Evolutionary conservation across 306 rosid species (phyloP).

Genomic region (Senna siamea): DNA sequence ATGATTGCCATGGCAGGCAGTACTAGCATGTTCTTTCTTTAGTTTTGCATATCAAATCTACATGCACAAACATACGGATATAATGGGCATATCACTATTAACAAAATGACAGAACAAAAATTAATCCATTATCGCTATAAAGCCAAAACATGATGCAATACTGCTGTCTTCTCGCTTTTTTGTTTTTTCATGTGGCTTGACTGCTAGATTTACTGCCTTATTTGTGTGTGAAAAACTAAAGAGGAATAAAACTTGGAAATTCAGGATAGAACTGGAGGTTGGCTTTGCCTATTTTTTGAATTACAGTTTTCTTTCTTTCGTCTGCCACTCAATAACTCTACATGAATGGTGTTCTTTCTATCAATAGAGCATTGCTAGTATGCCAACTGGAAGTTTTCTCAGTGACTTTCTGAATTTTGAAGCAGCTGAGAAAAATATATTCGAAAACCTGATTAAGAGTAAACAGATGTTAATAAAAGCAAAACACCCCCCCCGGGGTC

Average conservation of each 20-base stretch:
- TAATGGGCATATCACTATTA: conserved; percentile 27
- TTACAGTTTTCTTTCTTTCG: conserved; percentile 8
- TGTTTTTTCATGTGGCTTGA: conserved; percentile 2
- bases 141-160: conserved; percentile 26
- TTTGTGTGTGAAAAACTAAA: neutral
- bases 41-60: conserved; percentile 39
- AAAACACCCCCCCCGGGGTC: too few relatives aligned
- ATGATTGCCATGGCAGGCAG: conserved; percentile 34
- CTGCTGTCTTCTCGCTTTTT: conserved; percentile 24
- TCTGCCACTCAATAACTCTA: conserved; percentile 35
- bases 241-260: conserved; percentile 4
- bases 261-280: neutral
- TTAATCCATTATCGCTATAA: neutral
- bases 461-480: conserved; percentile 22
- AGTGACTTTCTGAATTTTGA: conserved; percentile 8
- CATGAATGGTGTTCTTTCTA: conserved; percentile 22
- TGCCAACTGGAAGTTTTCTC: conserved; percentile 23
- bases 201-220: conserved; percentile 31
- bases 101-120: conserved; percentile 12
- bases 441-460: conserved; percentile 20
- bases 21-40: conserved; percentile 33
- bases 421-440: conserved; percentile 5
- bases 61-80: conserved; percentile 37
- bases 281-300: conserved; percentile 10
- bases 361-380: conserved; percentile 7